phyloP scores from a whole-genome alignment of 2,329 filamentous ascomycete genomes.

The Calonectria honghensis region DNA sequence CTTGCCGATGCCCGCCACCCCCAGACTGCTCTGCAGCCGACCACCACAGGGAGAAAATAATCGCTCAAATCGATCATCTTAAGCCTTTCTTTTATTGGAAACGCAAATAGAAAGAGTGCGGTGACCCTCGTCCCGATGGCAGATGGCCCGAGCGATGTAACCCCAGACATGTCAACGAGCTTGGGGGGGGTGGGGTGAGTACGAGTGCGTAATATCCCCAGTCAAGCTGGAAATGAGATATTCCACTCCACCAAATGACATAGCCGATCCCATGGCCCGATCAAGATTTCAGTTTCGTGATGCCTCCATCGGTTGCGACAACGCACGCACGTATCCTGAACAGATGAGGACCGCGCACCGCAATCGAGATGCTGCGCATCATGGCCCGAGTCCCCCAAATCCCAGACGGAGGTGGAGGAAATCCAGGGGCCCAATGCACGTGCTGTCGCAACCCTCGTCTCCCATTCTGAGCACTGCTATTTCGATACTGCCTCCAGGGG shows the following conservation, averaged over 20 bases:
- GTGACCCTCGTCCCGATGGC: conserved; percentile 22
- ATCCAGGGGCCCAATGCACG: conserved; percentile 10
- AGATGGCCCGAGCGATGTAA: conserved; percentile 37
- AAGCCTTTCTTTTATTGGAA: conserved; percentile 35
- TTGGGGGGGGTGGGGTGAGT: conserved; percentile 26
- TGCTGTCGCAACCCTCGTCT: conserved; percentile 16
- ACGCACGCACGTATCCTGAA: conserved; percentile 14
- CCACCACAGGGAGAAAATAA: conserved; percentile 24
- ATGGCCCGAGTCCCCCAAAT: conserved; percentile 20
- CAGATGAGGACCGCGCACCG: conserved; percentile 1
- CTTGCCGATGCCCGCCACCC: conserved; percentile 25
- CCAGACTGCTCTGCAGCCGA: conserved; percentile 14
- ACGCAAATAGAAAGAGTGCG: conserved; percentile 30
- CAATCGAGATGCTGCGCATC: conserved; percentile 7
- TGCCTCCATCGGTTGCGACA: not conserved
- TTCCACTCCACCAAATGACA: conserved; percentile 35
- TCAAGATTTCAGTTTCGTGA: conserved; percentile 13
- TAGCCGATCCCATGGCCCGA: conserved; percentile 18
- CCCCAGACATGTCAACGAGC: conserved; percentile 34
- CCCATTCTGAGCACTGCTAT: conserved; percentile 4
- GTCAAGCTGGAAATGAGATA: conserved; percentile 31
- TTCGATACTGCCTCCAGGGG: conserved; percentile 26
- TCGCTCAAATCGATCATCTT: conserved; percentile 33
- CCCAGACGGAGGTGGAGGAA: conserved; percentile 7
- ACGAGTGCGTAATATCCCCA: conserved; percentile 30